Evolutionary conservation across 2,329 filamentous ascomycete genomes (phyloP).

Genomic region (Stylonectria norvegica): DNA sequence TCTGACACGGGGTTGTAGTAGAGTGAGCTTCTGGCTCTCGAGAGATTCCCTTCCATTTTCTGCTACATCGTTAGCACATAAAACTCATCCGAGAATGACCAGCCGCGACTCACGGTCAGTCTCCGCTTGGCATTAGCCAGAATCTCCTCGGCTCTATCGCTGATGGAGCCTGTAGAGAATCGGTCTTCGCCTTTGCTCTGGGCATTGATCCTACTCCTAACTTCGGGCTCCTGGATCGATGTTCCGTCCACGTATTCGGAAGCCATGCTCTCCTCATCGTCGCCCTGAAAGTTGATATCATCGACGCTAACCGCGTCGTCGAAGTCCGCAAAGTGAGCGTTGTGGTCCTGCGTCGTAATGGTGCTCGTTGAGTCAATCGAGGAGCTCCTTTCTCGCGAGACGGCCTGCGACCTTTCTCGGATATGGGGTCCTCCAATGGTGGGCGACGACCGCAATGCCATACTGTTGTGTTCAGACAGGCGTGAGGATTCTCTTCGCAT

Average conservation of each 20-base stretch:
- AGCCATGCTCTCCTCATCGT: slow-evolving; percentile 64
- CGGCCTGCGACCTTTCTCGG: slow-evolving; percentile 43
- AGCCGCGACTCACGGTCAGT: slow-evolving; percentile 64
- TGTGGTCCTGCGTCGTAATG: slow-evolving; percentile 49
- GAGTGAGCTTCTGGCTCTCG: slow-evolving; percentile 70
- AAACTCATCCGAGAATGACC: not conserved
- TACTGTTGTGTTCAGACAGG: slow-evolving; percentile 32
- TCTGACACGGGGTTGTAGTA: slow-evolving; percentile 41
- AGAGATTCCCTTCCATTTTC: slow-evolving; percentile 93
- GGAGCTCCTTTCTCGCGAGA: slow-evolving; percentile 47
- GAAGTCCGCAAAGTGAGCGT: slow-evolving; percentile 55
- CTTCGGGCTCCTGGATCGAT: slow-evolving; percentile 23
- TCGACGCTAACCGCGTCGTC: slow-evolving; percentile 60
- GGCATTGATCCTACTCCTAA: slow-evolving; percentile 10
- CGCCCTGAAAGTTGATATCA: slow-evolving; percentile 64
- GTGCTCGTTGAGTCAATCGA: slow-evolving; percentile 62
- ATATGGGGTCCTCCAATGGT: slow-evolving; percentile 41
- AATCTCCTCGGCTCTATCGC: slow-evolving; percentile 82
- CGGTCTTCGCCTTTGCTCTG: slow-evolving; percentile 46
- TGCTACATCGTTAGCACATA: slow-evolving; percentile 36
- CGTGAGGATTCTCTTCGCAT: slow-evolving; percentile 35
- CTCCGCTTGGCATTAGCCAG: slow-evolving; percentile 88
- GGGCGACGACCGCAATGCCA: slow-evolving; percentile 42
- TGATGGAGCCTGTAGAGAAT: slow-evolving; percentile 71
- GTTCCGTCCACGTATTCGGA: slow-evolving; percentile 52